These are phyloP conservation scores for Colletotrichum gigasporum DNA, from an alignment of 2,329 filamentous ascomycete genomes.

Conservation along the genomic window DNA sequence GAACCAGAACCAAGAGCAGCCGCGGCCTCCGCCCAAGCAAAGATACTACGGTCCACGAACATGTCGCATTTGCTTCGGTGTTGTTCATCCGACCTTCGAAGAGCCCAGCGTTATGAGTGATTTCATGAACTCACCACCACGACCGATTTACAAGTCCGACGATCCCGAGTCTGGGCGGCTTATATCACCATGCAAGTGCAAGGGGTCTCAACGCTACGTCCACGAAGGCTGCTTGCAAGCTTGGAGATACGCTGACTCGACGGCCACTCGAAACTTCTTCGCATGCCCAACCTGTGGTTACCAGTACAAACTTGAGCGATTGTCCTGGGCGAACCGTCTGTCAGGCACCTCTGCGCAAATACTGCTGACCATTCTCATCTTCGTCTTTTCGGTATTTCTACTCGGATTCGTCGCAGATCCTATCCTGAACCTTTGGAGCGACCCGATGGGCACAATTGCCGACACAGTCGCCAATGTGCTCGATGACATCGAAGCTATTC, in stretches of 20 bases:
- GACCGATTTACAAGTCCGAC: constrained; percentile 73
- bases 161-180: constrained; percentile 80
- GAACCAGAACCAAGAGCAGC: neutral
- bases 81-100: constrained; percentile 58
- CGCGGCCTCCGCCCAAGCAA: constrained; percentile 30
- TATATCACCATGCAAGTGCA: constrained; percentile 91
- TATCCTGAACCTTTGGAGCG: constrained; percentile 87
- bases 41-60: constrained; percentile 74
- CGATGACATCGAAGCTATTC: constrained; percentile 50
- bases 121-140: constrained; percentile 35
- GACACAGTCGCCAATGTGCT: constrained; percentile 58
- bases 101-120: constrained; percentile 34
- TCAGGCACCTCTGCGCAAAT: constrained; percentile 75
- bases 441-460: constrained; percentile 73
- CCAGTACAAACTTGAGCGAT: constrained; percentile 79
- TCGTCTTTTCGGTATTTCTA: constrained; percentile 78
- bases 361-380: constrained; percentile 74
- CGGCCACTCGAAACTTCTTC: constrained; percentile 77
- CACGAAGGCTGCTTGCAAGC: constrained; percentile 88
- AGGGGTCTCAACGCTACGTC: constrained; percentile 91
- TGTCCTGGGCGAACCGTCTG: constrained; percentile 78
- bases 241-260: constrained; percentile 81
- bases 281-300: constrained; percentile 90
- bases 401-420: constrained; percentile 94
- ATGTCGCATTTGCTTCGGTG: constrained; percentile 91